Percentiles rank a stretch among this genome's conserved stretches.
Conservation (phyloP, 805 yeast species). For the Pichia eremophila region DNA sequence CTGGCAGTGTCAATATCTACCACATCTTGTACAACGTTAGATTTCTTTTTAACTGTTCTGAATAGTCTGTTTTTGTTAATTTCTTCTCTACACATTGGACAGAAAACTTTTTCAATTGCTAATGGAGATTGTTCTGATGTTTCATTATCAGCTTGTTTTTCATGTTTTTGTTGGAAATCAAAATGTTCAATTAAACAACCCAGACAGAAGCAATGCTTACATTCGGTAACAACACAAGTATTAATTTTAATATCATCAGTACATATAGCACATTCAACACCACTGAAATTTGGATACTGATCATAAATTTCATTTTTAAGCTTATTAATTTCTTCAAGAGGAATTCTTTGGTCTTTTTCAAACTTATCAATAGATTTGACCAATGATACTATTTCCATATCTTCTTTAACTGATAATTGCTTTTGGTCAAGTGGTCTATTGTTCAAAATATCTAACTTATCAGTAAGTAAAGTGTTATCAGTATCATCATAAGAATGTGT, state of each 20-base stretch:
- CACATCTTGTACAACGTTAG: neutral
- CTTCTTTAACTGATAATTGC: slow-evolving; percentile 8
- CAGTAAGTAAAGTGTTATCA: slow-evolving; percentile 1
- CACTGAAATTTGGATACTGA: slow-evolving; percentile 28
- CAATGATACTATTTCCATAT: slow-evolving; percentile 16
- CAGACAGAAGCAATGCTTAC: slow-evolving; percentile 76
- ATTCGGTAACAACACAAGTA: slow-evolving; percentile 50
- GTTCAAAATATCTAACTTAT: neutral
- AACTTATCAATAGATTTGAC: slow-evolving; percentile 19
- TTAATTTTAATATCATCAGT: slow-evolving; percentile 48
- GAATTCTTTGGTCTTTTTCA: slow-evolving; percentile 17
- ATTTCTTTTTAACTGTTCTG: slow-evolving; percentile 24
- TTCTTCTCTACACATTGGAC: slow-evolving; percentile 67
- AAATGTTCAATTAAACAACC: slow-evolving; percentile 68
- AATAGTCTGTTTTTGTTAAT: slow-evolving; percentile 43
- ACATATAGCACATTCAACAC: slow-evolving; percentile 79
- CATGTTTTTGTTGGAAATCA: slow-evolving; percentile 40
- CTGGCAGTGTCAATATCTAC: slow-evolving; percentile 1
- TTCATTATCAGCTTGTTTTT: neutral
- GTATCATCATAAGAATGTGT: slow-evolving; percentile 36
- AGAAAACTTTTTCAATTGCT: slow-evolving; percentile 34
- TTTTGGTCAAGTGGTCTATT: slow-evolving; percentile 1
- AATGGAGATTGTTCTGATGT: neutral
- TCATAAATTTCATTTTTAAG: slow-evolving; percentile 25
- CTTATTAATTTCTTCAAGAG: slow-evolving; percentile 17